phyloP scores from a whole-genome alignment of 2,329 filamentous ascomycete genomes.

The Thielaviopsis euricoi region DNA sequence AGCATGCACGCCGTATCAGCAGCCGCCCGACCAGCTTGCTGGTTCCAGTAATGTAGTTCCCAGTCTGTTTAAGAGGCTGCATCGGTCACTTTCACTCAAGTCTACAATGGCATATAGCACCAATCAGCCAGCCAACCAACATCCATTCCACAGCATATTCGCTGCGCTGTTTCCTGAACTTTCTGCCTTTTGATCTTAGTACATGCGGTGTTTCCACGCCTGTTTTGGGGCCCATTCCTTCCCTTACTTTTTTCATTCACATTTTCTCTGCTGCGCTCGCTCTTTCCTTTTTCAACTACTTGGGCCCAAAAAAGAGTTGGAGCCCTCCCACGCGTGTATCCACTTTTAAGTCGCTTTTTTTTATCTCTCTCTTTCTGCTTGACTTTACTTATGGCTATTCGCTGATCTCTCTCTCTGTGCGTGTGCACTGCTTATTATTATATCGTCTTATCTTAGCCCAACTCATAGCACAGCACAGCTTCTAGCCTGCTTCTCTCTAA shows the following conservation, averaged over 20 bases:
- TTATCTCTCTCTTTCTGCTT: neutral
- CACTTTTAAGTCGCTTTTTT: neutral
- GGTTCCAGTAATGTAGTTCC: neutral
- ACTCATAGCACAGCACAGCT: neutral
- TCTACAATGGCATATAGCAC: too few species aligned
- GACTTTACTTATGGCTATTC: neutral
- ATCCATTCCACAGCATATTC: too few species aligned
- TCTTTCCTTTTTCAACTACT: neutral
- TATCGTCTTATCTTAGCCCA: neutral
- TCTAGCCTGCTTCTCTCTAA: neutral
- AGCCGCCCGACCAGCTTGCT: neutral
- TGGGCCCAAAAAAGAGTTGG: neutral
- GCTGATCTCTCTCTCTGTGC: neutral
- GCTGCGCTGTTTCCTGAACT: neutral
- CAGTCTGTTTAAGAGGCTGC: neutral
- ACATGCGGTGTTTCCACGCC: too few species aligned
- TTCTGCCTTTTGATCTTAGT: too few species aligned
- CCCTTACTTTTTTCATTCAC: neutral
- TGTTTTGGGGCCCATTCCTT: too few species aligned
- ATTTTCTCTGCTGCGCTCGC: neutral
- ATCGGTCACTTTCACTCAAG: neutral
- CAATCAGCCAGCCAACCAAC: too few species aligned
- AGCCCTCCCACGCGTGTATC: constrained; percentile 2
- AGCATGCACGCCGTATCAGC: neutral
- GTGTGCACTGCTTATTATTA: neutral